phyloP scores from a whole-genome alignment of 169 alveolate genomes.

The Plasmodium malariae region DNA sequence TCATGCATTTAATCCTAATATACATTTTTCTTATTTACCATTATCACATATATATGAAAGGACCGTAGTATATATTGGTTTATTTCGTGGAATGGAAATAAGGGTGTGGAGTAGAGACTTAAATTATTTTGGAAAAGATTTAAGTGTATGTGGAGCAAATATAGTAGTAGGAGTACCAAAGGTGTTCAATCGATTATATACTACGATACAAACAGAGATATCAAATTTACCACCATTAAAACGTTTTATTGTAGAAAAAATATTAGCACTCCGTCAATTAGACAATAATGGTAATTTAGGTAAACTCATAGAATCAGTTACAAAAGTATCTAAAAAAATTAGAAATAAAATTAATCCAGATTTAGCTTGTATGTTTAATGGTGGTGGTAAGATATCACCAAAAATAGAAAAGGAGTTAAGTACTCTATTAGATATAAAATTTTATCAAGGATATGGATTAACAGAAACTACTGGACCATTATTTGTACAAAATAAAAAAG shows the following conservation, averaged over 20 bases:
- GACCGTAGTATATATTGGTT: conserved; percentile 76
- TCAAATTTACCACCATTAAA: conserved; percentile 19
- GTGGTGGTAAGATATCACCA: conserved; percentile 60
- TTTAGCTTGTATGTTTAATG: conserved; percentile 10
- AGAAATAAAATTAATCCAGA: conserved; percentile 43
- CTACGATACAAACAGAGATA: conserved; percentile 13
- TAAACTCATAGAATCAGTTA: not conserved
- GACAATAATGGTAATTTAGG: conserved; percentile 5
- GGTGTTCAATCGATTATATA: conserved; percentile 32
- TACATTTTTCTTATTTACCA: conserved; percentile 94
- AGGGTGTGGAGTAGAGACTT: conserved; percentile 47
- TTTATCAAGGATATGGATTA: conserved; percentile 67
- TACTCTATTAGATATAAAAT: not conserved
- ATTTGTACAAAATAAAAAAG: conserved; percentile 4
- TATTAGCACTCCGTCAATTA: not conserved
- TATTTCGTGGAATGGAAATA: conserved; percentile 18
- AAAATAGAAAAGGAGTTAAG: conserved; percentile 32
- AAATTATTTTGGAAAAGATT: not conserved
- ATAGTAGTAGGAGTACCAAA: conserved; percentile 61
- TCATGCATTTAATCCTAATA: not conserved
- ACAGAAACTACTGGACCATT: conserved; percentile 66
- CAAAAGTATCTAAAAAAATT: conserved; percentile 39
- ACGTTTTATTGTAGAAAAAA: conserved; percentile 6
- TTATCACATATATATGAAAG: conserved; percentile 97
- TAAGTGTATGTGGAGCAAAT: not conserved